Evolutionary conservation across 257 asterid genomes (phyloP).

Genomic region (Osmanthus fragrans): DNA sequence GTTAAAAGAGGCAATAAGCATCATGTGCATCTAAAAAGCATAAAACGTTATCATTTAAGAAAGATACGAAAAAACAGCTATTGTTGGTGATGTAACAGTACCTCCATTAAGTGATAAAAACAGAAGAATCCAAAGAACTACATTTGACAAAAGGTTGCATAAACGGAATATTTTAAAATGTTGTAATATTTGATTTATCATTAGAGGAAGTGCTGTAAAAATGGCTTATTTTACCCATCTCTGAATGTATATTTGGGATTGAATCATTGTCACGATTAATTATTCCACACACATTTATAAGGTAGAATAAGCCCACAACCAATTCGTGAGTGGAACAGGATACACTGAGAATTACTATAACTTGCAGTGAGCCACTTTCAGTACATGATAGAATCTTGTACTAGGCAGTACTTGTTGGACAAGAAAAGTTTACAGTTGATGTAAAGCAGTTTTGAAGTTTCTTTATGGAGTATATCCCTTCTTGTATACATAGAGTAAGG

Average conservation of each 20-base stretch:
- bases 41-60: no score
- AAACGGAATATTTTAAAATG: neutral
- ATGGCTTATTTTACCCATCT: neutral
- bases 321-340: neutral
- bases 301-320: neutral
- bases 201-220: neutral
- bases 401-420: neutral
- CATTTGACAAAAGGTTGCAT: neutral
- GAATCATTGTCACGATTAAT: neutral
- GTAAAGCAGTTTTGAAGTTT: neutral
- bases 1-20: neutral
- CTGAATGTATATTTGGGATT: neutral
- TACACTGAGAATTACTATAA: neutral
- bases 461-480: neutral
- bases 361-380: neutral
- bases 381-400: neutral
- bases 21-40: neutral
- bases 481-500: no score
- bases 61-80: neutral
- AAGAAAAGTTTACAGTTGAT: neutral
- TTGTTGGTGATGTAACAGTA: neutral
- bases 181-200: neutral
- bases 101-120: neutral
- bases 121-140: neutral
- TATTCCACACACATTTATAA: neutral